phyloP scores from a whole-genome alignment of 2,329 filamentous ascomycete species.

The Penicillium brasilianum region DNA sequence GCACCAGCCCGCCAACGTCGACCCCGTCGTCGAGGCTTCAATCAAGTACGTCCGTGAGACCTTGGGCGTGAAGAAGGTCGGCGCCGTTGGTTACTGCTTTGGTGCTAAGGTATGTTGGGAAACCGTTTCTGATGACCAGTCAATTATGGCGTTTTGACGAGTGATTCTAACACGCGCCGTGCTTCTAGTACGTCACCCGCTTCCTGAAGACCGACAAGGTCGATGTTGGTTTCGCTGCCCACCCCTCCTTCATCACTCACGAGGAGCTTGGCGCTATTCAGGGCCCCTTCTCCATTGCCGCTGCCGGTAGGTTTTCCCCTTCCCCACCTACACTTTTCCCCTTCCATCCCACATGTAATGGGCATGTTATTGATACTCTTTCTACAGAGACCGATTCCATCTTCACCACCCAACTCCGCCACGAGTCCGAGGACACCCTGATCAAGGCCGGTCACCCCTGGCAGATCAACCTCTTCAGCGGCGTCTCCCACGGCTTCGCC shows the following conservation, averaged over 20 bases:
- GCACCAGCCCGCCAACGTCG: constrained; percentile 56
- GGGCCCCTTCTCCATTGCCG: constrained; percentile 72
- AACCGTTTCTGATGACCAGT: no score
- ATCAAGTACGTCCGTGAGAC: constrained; percentile 63
- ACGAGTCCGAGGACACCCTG: constrained; percentile 69
- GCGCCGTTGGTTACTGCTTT: constrained; percentile 74
- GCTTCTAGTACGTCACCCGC: constrained; percentile 67
- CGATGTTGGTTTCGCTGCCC: constrained; percentile 73
- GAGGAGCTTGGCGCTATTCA: constrained; percentile 69
- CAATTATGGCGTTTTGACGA: no score
- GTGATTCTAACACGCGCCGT: background rate
- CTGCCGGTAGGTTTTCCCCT: constrained; percentile 45
- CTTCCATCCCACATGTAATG: background rate
- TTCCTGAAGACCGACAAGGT: constrained; percentile 67
- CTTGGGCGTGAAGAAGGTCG: constrained; percentile 63
- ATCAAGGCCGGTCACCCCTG: constrained; percentile 64
- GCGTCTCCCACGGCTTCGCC: constrained; percentile 75
- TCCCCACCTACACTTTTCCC: background rate
- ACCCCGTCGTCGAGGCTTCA: constrained; percentile 58
- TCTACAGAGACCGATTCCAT: constrained; percentile 64
- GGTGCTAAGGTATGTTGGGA: constrained; percentile 65
- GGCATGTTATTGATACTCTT: constrained; percentile 6
- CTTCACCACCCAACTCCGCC: constrained; percentile 67
- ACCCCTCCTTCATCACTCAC: constrained; percentile 75
- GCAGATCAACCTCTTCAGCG: constrained; percentile 77